Percentiles rank a stretch among this genome's conserved stretches.
These are phyloP conservation scores for Oleoguttula mirabilis DNA, from an alignment of 495 filamentous ascomycete species.

Conservation along the genomic window DNA sequence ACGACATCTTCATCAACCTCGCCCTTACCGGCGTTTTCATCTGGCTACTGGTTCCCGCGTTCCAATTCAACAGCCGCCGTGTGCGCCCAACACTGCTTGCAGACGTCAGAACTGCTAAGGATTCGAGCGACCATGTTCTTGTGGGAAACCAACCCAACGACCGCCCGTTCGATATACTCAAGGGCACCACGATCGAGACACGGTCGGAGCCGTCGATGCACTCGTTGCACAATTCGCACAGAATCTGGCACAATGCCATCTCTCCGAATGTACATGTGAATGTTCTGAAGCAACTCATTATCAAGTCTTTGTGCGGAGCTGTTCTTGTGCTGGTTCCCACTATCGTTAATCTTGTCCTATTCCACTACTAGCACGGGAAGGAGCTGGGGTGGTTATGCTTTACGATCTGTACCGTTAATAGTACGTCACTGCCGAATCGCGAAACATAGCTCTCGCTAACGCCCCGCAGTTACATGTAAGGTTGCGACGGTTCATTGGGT, in stretches of 20 bases:
- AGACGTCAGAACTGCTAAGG: constrained; percentile 17
- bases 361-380: constrained; percentile 21
- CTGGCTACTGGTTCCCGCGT: constrained; percentile 19
- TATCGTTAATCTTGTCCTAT: constrained; percentile 25
- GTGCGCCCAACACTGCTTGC: neutral
- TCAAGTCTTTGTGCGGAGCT: neutral
- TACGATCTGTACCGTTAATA: constrained; percentile 27
- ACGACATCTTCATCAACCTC: constrained; percentile 28
- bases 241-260: neutral
- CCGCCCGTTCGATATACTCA: neutral
- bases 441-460: too few relatives aligned
- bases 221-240: neutral
- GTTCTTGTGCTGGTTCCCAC: constrained; percentile 25
- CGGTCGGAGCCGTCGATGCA: too few relatives aligned
- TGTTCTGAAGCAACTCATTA: neutral
- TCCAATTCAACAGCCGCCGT: constrained; percentile 5
- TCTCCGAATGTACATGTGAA: too few relatives aligned
- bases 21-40: constrained; percentile 27
- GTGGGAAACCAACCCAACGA: neutral
- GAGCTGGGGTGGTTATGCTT: constrained; percentile 32
- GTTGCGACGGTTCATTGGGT: constrained; percentile 1
- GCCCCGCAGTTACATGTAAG: neutral
- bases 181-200: too few relatives aligned
- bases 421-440: too few relatives aligned
- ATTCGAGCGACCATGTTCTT: constrained; percentile 7